Base-by-base conservation (phyloP, 345 rosid genomes). In the Eucalyptus marginata region DNA sequence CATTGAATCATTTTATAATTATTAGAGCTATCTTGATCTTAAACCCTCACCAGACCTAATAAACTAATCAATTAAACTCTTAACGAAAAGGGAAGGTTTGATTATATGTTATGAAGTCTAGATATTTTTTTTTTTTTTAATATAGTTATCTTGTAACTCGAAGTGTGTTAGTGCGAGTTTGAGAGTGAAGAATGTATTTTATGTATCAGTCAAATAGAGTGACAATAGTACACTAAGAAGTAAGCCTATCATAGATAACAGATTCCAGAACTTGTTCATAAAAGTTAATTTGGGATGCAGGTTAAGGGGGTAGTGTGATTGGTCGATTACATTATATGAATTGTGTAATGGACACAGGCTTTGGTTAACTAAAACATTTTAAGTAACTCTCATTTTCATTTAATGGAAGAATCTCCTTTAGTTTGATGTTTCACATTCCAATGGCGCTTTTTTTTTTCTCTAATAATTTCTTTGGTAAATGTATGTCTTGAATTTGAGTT, bases 161-260 rank as follows among this genome's bases (percentile, higher is more conserved):
- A 10, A 58, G 64, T 58, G 64, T 24, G 27, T 58, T 25, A 10
- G 13, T 58, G 29, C n/a, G 13, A 25, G 29, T 58, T 58, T 10
- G 27, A 58, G 64, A 24, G 64, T 58, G 64, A 58, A 58, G 64
- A 58, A 58, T 2, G 6, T 58, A 58, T 58, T 24, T 24, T 58
- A 58, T 58, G 64, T 10, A 25, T 58, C 13, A 0, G 1, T 4
- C 29, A 58, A 22, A 58, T 5, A 58, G 0, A 0, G 13, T 58
- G n/a, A 58, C 13, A 25, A 24, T 58, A 1, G 3, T 25, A 58
- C 3, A 2, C 13, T 58, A 58, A 24, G 29, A 58, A 58, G 64
- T 10, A 58, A 58, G 64, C n/a, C 64, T 58, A 58, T 25, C 64
- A 58, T 10, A 22, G 13, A 58, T 10, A 10, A 10, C 0, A 1